Conservation (phyloP, 352 stramenopile species). For the Poterioochromonas sp. region DNA sequence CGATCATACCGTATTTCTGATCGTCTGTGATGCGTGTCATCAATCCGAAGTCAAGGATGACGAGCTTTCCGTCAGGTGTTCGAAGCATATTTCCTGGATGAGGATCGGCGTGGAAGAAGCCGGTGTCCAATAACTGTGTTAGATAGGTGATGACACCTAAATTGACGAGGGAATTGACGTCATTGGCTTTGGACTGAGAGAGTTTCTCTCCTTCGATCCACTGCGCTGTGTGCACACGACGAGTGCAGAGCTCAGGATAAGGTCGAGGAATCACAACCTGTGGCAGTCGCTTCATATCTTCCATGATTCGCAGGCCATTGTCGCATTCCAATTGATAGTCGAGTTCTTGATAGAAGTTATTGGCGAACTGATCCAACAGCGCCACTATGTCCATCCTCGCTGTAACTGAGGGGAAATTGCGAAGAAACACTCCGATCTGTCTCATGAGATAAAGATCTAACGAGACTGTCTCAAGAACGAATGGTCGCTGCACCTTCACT, state of each 20-base stretch:
- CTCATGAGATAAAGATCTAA: conserved; percentile 69
- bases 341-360: conserved; percentile 69
- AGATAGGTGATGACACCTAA: conserved; percentile 58
- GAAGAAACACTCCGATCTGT: conserved; percentile 51
- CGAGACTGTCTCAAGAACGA: conserved; percentile 62
- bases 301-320: conserved; percentile 39
- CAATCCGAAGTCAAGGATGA: conserved; percentile 63
- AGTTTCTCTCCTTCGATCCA: conserved; percentile 70
- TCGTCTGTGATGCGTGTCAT: conserved; percentile 59
- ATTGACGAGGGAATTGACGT: conserved; percentile 40
- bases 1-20: conserved; percentile 55
- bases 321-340: conserved; percentile 64
- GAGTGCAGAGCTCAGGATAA: conserved; percentile 58
- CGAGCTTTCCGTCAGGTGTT: conserved; percentile 42
- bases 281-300: conserved; percentile 48
- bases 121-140: conserved; percentile 64
- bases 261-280: conserved; percentile 60
- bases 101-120: conserved; percentile 58
- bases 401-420: conserved; percentile 52
- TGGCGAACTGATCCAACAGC: conserved; percentile 67
- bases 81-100: conserved; percentile 44
- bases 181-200: conserved; percentile 42
- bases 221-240: conserved; percentile 61
- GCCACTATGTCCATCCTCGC: conserved; percentile 59
- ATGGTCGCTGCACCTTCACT: conserved; percentile 71